These are phyloP conservation scores for Fusarium foetens DNA, from an alignment of 2,329 filamentous ascomycete genomes.

Conservation along the genomic window DNA sequence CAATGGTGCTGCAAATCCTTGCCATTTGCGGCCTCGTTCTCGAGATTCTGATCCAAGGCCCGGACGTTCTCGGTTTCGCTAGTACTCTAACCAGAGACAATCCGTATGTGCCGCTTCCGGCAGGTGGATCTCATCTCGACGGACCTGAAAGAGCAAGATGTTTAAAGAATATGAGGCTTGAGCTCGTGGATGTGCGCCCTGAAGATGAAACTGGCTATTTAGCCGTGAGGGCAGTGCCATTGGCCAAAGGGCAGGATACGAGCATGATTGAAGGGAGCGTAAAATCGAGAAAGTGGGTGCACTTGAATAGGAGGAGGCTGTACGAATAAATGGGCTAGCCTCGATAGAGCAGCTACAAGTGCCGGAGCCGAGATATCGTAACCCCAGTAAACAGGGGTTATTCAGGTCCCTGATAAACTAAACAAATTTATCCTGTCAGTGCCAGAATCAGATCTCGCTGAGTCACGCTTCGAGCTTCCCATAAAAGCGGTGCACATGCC, in stretches of 20 bases:
- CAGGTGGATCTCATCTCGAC: background rate
- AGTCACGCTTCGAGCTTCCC: background rate
- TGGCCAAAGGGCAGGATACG: background rate
- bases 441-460: background rate
- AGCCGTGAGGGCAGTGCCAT: background rate
- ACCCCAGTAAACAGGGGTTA: background rate
- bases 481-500: background rate
- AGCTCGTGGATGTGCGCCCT: background rate
- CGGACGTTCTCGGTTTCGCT: background rate
- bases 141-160: background rate
- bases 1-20: background rate
- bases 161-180: background rate
- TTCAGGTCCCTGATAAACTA: background rate
- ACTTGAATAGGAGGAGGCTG: background rate
- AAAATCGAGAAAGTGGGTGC: background rate
- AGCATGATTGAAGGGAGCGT: background rate
- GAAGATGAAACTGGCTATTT: background rate
- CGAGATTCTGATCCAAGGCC: background rate
- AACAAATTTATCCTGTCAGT: background rate
- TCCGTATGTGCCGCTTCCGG: background rate
- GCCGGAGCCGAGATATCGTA: background rate
- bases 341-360: background rate
- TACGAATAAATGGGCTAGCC: background rate
- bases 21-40: background rate
- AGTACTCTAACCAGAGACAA: background rate